These are phyloP conservation scores for Galeopsis tetrahit DNA, from an alignment of 257 asterid species.

Conservation along the genomic window DNA sequence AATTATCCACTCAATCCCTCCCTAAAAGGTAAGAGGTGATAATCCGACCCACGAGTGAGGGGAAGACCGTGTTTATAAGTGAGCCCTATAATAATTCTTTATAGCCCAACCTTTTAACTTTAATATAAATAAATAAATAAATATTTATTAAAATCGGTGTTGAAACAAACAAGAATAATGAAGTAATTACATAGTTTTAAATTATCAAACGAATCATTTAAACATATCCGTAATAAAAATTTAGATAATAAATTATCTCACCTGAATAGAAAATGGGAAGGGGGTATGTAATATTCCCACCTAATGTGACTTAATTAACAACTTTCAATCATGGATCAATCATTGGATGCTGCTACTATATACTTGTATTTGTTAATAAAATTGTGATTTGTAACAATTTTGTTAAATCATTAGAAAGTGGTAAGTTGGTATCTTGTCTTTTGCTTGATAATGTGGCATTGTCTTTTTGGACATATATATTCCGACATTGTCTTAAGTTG, in stretches of 20 bases:
- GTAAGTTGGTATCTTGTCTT: slow-evolving; percentile 23
- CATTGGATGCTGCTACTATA: not conserved
- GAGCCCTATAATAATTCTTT: no score
- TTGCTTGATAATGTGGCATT: slow-evolving; percentile 34
- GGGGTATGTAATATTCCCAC: not conserved
- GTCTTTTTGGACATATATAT: not conserved
- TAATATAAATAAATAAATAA: no score
- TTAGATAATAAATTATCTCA: not conserved
- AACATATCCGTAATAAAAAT: no score
- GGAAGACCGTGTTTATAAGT: no score
- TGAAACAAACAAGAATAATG: no score
- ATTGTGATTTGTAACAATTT: not conserved
- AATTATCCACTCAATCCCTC: no score
- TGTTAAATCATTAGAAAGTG: not conserved
- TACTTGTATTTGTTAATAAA: not conserved
- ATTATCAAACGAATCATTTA: no score
- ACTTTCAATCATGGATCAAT: not conserved
- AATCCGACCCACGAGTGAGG: no score
- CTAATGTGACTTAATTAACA: not conserved
- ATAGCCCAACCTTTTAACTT: no score
- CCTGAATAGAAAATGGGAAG: not conserved
- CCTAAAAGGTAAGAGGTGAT: no score
- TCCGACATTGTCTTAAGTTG: not conserved
- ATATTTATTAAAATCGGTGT: no score
- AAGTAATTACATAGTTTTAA: no score